These are phyloP conservation scores for Thinopyrum elongatum DNA, from an alignment of 176 grass and related monocot species.

Conservation along the genomic window DNA sequence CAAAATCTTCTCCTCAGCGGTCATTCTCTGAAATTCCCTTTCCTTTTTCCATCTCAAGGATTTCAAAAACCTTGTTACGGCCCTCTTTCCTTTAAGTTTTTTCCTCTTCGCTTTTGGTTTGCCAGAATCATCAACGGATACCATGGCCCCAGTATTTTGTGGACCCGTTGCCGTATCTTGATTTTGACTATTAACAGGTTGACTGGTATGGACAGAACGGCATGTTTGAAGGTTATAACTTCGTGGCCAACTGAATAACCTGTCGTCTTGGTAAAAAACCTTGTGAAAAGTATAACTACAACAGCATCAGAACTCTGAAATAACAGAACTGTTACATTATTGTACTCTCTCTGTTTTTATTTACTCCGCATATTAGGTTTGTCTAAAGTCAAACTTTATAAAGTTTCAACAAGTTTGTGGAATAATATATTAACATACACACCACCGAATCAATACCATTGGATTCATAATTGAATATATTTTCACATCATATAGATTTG, in stretches of 20 bases:
- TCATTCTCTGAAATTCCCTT: slow-evolving; percentile 92
- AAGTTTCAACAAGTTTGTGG: too few relatives aligned
- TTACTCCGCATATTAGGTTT: too few relatives aligned
- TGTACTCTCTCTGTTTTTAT: too few relatives aligned
- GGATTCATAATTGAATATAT: too few relatives aligned
- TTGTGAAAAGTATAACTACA: slow-evolving; percentile 54
- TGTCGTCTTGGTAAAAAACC: slow-evolving; percentile 34
- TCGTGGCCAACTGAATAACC: slow-evolving; percentile 2
- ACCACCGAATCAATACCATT: too few relatives aligned
- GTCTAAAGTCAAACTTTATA: too few relatives aligned
- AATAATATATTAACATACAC: too few relatives aligned
- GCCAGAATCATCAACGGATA: slow-evolving; percentile 28
- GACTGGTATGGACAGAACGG: slow-evolving; percentile 47
- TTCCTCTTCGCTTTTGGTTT: slow-evolving; percentile 67
- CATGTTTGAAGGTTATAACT: slow-evolving; percentile 31
- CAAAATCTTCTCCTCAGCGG: slow-evolving; percentile 88
- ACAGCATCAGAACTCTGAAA: slow-evolving; percentile 33
- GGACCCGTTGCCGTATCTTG: slow-evolving; percentile 25
- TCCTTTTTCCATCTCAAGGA: slow-evolving; percentile 94
- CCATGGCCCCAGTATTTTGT: slow-evolving; percentile 31
- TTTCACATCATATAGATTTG: too few relatives aligned
- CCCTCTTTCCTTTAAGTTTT: slow-evolving; percentile 89
- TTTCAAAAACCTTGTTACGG: slow-evolving; percentile 86
- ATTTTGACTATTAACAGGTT: slow-evolving; percentile 26
- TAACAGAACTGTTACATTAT: background rate